These are phyloP conservation scores for Populus hybrid DNA, from an alignment of 441 rosid species.

Conservation along the genomic window DNA sequence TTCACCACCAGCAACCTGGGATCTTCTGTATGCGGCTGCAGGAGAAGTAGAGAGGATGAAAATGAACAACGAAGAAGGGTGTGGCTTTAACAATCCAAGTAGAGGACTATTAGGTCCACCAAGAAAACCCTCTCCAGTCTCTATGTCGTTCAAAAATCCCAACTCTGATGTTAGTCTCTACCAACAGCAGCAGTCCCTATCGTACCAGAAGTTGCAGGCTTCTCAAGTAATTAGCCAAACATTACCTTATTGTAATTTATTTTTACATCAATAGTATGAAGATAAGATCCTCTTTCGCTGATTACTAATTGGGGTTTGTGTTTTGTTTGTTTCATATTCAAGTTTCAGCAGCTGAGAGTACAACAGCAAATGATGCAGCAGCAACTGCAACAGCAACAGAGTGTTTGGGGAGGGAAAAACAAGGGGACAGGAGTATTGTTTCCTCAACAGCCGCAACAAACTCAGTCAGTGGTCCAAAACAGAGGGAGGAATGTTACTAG, in stretches of 20 bases:
- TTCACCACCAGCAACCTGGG: slow-evolving; percentile 48
- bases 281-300: neutral
- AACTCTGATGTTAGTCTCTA: slow-evolving; percentile 19
- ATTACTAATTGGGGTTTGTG: neutral
- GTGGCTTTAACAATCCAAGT: slow-evolving; percentile 10
- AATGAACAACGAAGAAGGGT: slow-evolving; percentile 29
- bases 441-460: slow-evolving; percentile 14
- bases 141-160: slow-evolving; percentile 21
- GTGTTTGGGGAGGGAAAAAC: slow-evolving; percentile 29
- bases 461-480: slow-evolving; percentile 27
- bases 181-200: slow-evolving; percentile 30
- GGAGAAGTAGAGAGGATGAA: slow-evolving; percentile 52
- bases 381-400: slow-evolving; percentile 28
- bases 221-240: slow-evolving; percentile 35
- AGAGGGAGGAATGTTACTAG: slow-evolving; percentile 20
- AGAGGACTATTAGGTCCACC: slow-evolving; percentile 33
- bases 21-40: slow-evolving; percentile 53
- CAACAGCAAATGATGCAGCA: slow-evolving; percentile 43
- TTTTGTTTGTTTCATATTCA: neutral
- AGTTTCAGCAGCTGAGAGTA: slow-evolving; percentile 49
- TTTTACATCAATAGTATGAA: neutral
- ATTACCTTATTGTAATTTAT: neutral
- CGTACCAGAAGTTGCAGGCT: slow-evolving; percentile 56
- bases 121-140: slow-evolving; percentile 25
- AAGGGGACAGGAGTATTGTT: slow-evolving; percentile 19